phyloP scores from a whole-genome alignment of 2,329 filamentous ascomycete species.

The Tothia fuscella region DNA sequence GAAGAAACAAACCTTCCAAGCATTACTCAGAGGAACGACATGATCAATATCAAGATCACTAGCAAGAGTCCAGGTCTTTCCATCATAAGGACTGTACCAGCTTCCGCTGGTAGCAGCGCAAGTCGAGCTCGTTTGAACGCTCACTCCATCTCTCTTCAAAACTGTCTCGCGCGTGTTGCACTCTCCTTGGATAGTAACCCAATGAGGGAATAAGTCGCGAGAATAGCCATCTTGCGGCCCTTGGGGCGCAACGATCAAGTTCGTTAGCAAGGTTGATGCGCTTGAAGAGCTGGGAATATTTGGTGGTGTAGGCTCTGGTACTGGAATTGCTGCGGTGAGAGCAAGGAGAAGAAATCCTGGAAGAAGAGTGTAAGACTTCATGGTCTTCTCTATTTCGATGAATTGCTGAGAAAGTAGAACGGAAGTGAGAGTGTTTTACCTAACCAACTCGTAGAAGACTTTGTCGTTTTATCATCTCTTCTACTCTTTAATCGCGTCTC shows the following conservation, averaged over 20 bases:
- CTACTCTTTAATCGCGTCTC: no score
- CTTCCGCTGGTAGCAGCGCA: conserved; percentile 54
- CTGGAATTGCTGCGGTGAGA: no score
- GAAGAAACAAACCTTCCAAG: conserved; percentile 50
- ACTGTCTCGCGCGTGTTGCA: conserved; percentile 68
- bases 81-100: conserved; percentile 66
- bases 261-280: conserved; percentile 46
- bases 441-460: no score
- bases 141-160: conserved; percentile 58
- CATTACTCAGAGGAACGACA: conserved; percentile 68
- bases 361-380: no score
- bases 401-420: no score
- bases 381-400: no score
- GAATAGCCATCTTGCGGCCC: conserved; percentile 47
- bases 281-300: conserved; percentile 49
- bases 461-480: no score
- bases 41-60: conserved; percentile 73
- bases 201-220: conserved; percentile 59
- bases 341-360: no score
- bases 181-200: conserved; percentile 50
- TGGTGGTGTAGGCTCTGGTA: conserved; percentile 40
- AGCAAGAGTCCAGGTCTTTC: conserved; percentile 54
- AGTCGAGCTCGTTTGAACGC: conserved; percentile 44
- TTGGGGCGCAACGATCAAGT: conserved; percentile 45
- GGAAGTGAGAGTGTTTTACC: no score